Evolutionary conservation across 192 early-diverging fungal species (phyloP).

Genomic region (Backusella psychrophila): DNA sequence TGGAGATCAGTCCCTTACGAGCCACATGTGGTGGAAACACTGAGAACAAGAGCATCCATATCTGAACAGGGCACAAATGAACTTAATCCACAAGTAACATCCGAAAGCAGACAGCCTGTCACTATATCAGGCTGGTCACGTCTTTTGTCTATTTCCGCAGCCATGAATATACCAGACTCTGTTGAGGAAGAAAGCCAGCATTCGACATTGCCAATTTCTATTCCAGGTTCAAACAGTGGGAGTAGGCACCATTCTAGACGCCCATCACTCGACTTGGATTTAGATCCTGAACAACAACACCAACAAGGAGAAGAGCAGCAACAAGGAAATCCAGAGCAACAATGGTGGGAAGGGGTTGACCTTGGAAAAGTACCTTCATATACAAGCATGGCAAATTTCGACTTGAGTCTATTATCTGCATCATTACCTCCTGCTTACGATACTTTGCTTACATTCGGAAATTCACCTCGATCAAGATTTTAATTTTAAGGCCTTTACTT

Average conservation of each 20-base stretch:
- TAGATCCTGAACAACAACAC: neutral
- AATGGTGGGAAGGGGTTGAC: constrained; percentile 11
- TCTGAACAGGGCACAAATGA: neutral
- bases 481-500: neutral
- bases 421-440: neutral
- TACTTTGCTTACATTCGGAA: neutral
- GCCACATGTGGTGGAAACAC: constrained; percentile 12
- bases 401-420: neutral
- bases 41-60: constrained; percentile 9
- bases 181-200: neutral
- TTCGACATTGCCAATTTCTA: neutral
- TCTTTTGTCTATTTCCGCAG: constrained; percentile 12
- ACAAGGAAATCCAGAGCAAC: neutral
- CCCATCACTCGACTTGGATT: neutral
- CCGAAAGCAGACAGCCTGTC: constrained; percentile 7
- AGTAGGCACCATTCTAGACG: constrained; percentile 9
- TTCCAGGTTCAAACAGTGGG: constrained; percentile 1
- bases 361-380: constrained; percentile 18
- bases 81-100: neutral
- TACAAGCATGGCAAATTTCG: neutral
- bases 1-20: constrained; percentile 37
- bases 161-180: neutral
- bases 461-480: neutral
- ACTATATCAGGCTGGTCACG: constrained; percentile 24
- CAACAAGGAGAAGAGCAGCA: neutral